These are phyloP conservation scores for Tricholoma terreum DNA, from an alignment of 768 basidiomycete species.

Conservation along the genomic window DNA sequence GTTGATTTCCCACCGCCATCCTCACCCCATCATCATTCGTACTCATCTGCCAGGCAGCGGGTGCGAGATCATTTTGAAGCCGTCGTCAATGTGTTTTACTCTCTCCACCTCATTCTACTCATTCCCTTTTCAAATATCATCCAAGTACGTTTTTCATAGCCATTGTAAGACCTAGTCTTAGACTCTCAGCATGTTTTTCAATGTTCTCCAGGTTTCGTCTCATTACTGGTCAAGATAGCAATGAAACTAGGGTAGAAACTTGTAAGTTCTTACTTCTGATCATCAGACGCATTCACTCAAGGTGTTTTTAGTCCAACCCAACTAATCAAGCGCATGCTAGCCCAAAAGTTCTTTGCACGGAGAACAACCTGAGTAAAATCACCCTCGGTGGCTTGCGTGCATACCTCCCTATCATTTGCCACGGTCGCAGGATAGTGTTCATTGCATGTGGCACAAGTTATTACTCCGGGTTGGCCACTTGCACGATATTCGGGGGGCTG, in stretches of 20 bases:
- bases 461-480: slow-evolving; percentile 94
- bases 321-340: slow-evolving; percentile 50
- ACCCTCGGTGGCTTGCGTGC: slow-evolving; percentile 94
- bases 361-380: slow-evolving; percentile 82
- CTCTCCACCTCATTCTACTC: background rate
- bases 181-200: background rate
- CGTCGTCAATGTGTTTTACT: too few relatives aligned
- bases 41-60: too few relatives aligned
- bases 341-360: slow-evolving; percentile 90
- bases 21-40: too few relatives aligned
- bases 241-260: slow-evolving; percentile 36
- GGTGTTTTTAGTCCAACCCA: slow-evolving; percentile 37
- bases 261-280: slow-evolving; percentile 29
- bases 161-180: background rate
- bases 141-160: slow-evolving; percentile 10
- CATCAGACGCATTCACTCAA: slow-evolving; percentile 4
- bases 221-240: slow-evolving; percentile 56
- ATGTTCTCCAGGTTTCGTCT: background rate
- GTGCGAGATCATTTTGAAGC: too few relatives aligned
- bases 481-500: slow-evolving; percentile 97
- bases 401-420: slow-evolving; percentile 93
- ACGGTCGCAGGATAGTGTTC: slow-evolving; percentile 92
- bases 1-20: too few relatives aligned
- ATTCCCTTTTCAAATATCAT: background rate
- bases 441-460: slow-evolving; percentile 98